Percentiles rank a stretch among this genome's conserved stretches.
Conservation (phyloP, 1,139 yeast species). For the Kurtzmaniella quercitrusa region DNA sequence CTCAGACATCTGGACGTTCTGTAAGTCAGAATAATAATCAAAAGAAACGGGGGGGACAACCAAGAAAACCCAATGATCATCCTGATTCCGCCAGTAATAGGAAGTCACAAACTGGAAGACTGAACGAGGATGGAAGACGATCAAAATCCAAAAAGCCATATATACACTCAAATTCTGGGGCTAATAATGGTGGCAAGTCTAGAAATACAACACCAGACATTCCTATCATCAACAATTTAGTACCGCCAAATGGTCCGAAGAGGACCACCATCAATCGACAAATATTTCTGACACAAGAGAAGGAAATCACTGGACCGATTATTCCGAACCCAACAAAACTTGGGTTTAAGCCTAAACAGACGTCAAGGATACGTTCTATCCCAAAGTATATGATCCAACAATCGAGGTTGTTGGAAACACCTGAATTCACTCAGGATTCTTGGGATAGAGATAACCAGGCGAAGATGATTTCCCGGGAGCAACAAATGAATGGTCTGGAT, state of each 20-base stretch:
- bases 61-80: neutral
- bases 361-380: slow-evolving; percentile 17
- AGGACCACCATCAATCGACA: slow-evolving; percentile 18
- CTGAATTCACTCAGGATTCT: slow-evolving; percentile 28
- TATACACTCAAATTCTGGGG: neutral
- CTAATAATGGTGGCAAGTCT: neutral
- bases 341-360: slow-evolving; percentile 22
- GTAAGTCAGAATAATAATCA: neutral
- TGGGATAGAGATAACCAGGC: slow-evolving; percentile 44
- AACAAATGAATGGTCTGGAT: slow-evolving; percentile 28
- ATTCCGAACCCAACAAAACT: slow-evolving; percentile 22
- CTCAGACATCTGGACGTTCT: neutral
- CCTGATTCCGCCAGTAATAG: neutral
- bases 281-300: slow-evolving; percentile 18
- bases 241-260: slow-evolving; percentile 16
- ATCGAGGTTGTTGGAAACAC: slow-evolving; percentile 33
- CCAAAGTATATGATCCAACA: slow-evolving; percentile 38
- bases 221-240: neutral
- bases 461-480: slow-evolving; percentile 35
- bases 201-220: neutral
- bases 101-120: neutral
- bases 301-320: slow-evolving; percentile 25
- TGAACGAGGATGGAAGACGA: slow-evolving; percentile 1
- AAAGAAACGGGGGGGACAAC: slow-evolving; percentile 3
- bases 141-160: neutral